These are phyloP conservation scores for Claviceps sp. DNA, from an alignment of 2,329 filamentous ascomycete species.

Conservation along the genomic window DNA sequence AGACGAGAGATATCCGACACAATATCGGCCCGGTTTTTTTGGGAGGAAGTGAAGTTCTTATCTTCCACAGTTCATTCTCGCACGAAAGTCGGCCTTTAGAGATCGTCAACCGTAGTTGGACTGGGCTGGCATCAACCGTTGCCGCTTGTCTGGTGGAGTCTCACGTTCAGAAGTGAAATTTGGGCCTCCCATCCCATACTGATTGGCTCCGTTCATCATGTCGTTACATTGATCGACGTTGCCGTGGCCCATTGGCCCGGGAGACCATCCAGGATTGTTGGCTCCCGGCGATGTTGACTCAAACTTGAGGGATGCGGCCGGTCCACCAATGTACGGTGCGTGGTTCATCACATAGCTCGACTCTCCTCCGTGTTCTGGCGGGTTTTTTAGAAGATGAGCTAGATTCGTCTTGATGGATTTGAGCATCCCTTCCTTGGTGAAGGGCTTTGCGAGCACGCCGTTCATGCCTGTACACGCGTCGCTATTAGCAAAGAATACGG, in stretches of 20 bases:
- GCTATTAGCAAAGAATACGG: neutral
- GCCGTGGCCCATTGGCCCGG: constrained; percentile 35
- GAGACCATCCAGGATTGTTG: constrained; percentile 35
- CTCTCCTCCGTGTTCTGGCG: constrained; percentile 29
- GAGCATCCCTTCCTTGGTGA: constrained; percentile 77
- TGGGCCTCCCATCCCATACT: constrained; percentile 22
- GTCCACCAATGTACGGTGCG: constrained; percentile 22
- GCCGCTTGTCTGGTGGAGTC: constrained; percentile 38
- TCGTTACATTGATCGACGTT: constrained; percentile 33
- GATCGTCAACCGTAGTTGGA: constrained; percentile 24
- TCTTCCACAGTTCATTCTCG: neutral
- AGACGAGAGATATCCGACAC: neutral
- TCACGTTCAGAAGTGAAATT: constrained; percentile 22
- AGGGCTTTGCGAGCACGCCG: constrained; percentile 91
- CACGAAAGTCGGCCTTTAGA: neutral
- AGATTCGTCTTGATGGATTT: constrained; percentile 83
- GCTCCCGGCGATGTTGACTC: constrained; percentile 38
- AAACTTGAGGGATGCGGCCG: constrained; percentile 30
- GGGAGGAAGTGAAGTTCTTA: neutral
- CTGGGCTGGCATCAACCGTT: constrained; percentile 33
- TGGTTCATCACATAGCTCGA: constrained; percentile 21
- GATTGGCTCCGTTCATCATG: constrained; percentile 27
- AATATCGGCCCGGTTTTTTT: neutral
- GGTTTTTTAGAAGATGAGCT: constrained; percentile 64
- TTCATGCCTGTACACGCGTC: constrained; percentile 64